Evolutionary conservation across 441 rosid species (phyloP).

Genomic region (Populus tomentosa): DNA sequence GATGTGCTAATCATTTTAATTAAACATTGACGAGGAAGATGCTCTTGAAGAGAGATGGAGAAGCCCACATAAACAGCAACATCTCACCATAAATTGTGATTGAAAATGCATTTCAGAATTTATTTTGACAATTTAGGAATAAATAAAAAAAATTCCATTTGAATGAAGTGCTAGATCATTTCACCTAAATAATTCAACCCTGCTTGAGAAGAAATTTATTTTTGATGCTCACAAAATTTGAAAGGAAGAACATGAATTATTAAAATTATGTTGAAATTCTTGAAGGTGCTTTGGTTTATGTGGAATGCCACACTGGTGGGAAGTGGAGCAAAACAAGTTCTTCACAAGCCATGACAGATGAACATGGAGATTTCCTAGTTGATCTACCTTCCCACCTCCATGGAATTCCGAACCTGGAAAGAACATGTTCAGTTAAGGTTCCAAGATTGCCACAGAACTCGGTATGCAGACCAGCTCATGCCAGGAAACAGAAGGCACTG

Average conservation of each 20-base stretch:
- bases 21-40: neutral
- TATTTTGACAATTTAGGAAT: neutral
- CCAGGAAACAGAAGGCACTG: constrained; percentile 33
- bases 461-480: constrained; percentile 38
- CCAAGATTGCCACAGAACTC: constrained; percentile 43
- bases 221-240: neutral
- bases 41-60: neutral
- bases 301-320: constrained; percentile 39
- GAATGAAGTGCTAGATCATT: neutral
- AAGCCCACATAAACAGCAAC: constrained; percentile 13
- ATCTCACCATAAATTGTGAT: constrained; percentile 8
- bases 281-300: constrained; percentile 60
- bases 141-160: neutral
- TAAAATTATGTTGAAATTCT: neutral
- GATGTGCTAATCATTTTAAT: neutral
- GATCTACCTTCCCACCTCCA: constrained; percentile 87
- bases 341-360: constrained; percentile 50
- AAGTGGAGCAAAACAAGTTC: constrained; percentile 23
- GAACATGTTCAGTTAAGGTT: constrained; percentile 44
- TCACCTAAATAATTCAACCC: neutral
- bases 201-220: neutral
- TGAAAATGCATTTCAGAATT: neutral
- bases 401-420: constrained; percentile 48
- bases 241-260: neutral
- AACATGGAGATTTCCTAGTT: constrained; percentile 65